Evolutionary conservation across 1,284 basidiomycete genomes (phyloP).

Genomic region (Moniliophthora roreri): DNA sequence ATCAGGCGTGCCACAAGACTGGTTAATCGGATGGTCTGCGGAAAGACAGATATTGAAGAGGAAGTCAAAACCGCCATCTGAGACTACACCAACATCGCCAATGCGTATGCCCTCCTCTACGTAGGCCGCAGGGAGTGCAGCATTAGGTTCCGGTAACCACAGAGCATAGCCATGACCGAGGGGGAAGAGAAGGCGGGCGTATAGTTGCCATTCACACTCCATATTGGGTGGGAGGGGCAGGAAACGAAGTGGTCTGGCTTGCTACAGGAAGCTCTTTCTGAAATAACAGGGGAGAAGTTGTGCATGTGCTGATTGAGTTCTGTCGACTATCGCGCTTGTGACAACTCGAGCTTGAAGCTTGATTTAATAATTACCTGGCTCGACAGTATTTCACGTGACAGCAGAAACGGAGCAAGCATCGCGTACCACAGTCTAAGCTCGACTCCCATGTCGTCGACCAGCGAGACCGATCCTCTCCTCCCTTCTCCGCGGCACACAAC

Average conservation of each 20-base stretch:
- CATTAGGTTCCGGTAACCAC: constrained; percentile 26
- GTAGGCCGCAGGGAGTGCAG: constrained; percentile 18
- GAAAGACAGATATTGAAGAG: constrained; percentile 18
- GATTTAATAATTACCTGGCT: too few species aligned
- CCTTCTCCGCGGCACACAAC: neutral
- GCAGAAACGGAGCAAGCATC: too few species aligned
- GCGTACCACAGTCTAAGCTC: too few species aligned
- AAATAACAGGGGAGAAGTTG: too few species aligned
- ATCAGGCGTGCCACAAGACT: constrained; percentile 6
- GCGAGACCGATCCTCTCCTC: constrained; percentile 1
- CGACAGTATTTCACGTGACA: too few species aligned
- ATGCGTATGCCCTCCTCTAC: constrained; percentile 23
- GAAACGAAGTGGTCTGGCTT: too few species aligned
- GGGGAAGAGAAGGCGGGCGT: constrained; percentile 7
- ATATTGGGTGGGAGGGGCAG: too few species aligned
- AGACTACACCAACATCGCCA: constrained; percentile 23
- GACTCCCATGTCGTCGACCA: too few species aligned
- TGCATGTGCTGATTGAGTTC: too few species aligned
- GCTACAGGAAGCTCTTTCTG: too few species aligned
- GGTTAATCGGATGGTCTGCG: constrained; percentile 14
- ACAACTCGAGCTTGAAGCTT: too few species aligned
- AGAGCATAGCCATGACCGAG: constrained; percentile 25
- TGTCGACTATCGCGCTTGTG: too few species aligned
- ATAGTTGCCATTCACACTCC: neutral
- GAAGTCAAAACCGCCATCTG: constrained; percentile 18